phyloP scores from a whole-genome alignment of 306 rosid genomes.

The Fragaria iinumae region DNA sequence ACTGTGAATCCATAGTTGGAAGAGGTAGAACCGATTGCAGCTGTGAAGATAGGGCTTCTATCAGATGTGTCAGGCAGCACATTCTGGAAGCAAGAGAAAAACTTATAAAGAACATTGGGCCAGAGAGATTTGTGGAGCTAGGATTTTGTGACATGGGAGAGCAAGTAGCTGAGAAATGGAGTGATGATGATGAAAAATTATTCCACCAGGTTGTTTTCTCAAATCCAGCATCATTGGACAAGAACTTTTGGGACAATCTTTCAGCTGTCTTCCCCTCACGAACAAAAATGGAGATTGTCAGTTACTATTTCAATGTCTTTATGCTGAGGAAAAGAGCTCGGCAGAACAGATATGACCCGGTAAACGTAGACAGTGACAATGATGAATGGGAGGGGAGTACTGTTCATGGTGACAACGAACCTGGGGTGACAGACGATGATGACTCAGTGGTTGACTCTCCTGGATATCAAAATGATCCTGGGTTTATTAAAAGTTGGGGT shows the following conservation, averaged over 20 bases:
- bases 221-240: constrained; percentile 61
- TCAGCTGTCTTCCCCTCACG: constrained; percentile 56
- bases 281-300: constrained; percentile 72
- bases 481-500: constrained; percentile 26
- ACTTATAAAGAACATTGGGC: constrained; percentile 45
- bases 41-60: constrained; percentile 60
- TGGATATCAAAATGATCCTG: constrained; percentile 30
- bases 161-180: constrained; percentile 70
- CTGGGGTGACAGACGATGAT: constrained; percentile 48
- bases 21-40: constrained; percentile 63
- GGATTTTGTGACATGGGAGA: constrained; percentile 83
- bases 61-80: constrained; percentile 70
- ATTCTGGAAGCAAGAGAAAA: constrained; percentile 58
- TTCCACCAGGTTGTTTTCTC: constrained; percentile 64
- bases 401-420: constrained; percentile 49
- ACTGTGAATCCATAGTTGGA: constrained; percentile 39
- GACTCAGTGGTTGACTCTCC: constrained; percentile 77
- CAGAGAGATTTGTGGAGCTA: constrained; percentile 44
- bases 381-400: constrained; percentile 81
- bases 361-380: constrained; percentile 73
- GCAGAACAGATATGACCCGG: constrained; percentile 62
- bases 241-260: constrained; percentile 73
- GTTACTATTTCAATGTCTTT: constrained; percentile 88
- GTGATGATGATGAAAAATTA: constrained; percentile 59
- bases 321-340: constrained; percentile 75